Conservation (phyloP, 2,329 filamentous ascomycete species). For the Talaromyces sp. region DNA sequence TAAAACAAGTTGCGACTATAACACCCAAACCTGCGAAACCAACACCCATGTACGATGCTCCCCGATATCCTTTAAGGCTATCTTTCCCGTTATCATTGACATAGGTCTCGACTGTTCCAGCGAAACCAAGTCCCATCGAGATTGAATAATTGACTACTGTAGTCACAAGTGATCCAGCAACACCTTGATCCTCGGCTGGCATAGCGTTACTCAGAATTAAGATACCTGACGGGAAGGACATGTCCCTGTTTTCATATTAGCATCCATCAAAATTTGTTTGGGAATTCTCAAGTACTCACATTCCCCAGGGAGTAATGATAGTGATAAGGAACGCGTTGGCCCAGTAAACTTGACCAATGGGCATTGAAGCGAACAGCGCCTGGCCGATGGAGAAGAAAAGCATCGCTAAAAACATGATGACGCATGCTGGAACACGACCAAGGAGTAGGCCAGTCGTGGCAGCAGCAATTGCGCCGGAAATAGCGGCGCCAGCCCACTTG, state of each 20-base stretch:
- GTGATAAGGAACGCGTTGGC: conserved; percentile 36
- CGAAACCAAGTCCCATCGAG: conserved; percentile 67
- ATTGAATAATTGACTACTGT: conserved; percentile 72
- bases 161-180: conserved; percentile 60
- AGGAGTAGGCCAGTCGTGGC: conserved; percentile 39
- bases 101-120: conserved; percentile 63
- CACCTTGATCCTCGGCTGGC: conserved; percentile 52
- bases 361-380: conserved; percentile 44
- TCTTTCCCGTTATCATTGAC: conserved; percentile 43
- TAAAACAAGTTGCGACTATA: conserved; percentile 19
- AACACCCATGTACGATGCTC: conserved; percentile 45
- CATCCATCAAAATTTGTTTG: neutral
- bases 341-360: conserved; percentile 48
- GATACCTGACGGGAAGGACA: conserved; percentile 65
- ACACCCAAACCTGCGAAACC: conserved; percentile 32
- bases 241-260: conserved; percentile 56
- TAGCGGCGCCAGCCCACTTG: conserved; percentile 28
- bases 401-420: conserved; percentile 42
- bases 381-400: conserved; percentile 37
- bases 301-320: conserved; percentile 36
- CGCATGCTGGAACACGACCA: conserved; percentile 30
- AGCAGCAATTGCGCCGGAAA: conserved; percentile 37
- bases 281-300: conserved; percentile 18
- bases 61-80: conserved; percentile 42
- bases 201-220: conserved; percentile 62